phyloP scores from a whole-genome alignment of 345 rosid species.

The Draba incana region DNA sequence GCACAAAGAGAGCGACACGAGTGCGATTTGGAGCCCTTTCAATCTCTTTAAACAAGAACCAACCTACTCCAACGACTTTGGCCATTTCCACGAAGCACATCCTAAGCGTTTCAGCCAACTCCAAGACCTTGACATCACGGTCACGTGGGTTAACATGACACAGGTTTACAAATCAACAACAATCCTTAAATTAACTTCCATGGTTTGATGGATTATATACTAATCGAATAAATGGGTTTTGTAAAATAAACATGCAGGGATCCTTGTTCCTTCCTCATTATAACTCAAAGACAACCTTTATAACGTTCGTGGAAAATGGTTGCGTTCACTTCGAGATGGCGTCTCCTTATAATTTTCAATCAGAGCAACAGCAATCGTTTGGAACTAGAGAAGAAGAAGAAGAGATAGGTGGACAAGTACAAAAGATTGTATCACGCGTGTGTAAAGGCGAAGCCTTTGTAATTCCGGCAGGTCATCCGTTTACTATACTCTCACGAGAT shows the following conservation, averaged over 20 bases:
- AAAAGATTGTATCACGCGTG: slow-evolving; percentile 41
- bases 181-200: background rate
- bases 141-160: slow-evolving; percentile 42
- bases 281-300: slow-evolving; percentile 46
- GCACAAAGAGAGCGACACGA: slow-evolving; percentile 3
- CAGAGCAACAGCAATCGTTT: slow-evolving; percentile 12
- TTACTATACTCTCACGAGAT: slow-evolving; percentile 35
- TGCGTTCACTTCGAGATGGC: slow-evolving; percentile 56
- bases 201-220: background rate
- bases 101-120: slow-evolving; percentile 49
- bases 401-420: slow-evolving; percentile 34
- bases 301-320: slow-evolving; percentile 47
- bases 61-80: slow-evolving; percentile 50
- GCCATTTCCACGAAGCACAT: slow-evolving; percentile 48
- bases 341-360: slow-evolving; percentile 44
- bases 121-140: slow-evolving; percentile 38
- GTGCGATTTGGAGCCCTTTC: slow-evolving; percentile 37
- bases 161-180: slow-evolving; percentile 33
- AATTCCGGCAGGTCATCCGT: slow-evolving; percentile 57
- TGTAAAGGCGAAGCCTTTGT: slow-evolving; percentile 52
- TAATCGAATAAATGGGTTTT: background rate
- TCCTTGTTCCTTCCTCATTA: slow-evolving; percentile 53
- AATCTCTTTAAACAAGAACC: slow-evolving; percentile 40
- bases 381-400: slow-evolving; percentile 21
- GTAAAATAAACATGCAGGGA: slow-evolving; percentile 34